These are phyloP conservation scores for Cladosporium sp. DNA, from an alignment of 2,329 filamentous ascomycete genomes.

Conservation along the genomic window DNA sequence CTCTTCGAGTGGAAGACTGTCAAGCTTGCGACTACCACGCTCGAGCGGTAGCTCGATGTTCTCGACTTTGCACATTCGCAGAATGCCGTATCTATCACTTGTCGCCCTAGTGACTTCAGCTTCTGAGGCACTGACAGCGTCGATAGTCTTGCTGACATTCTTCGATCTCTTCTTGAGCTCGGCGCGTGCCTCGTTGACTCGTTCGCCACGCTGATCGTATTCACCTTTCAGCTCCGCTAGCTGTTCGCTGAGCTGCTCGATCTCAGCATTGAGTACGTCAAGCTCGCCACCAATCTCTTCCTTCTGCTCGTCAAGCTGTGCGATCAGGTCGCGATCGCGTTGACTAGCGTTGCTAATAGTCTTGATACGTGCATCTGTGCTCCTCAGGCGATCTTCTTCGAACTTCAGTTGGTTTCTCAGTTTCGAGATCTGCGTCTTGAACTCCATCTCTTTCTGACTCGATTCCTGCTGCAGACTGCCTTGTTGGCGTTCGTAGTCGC, in stretches of 20 bases:
- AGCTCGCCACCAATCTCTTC: constrained; percentile 72
- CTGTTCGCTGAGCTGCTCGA: constrained; percentile 73
- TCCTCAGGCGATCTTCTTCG: constrained; percentile 71
- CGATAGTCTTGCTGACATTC: constrained; percentile 74
- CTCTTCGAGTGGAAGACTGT: constrained; percentile 85
- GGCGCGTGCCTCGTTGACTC: constrained; percentile 73
- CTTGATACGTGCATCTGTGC: constrained; percentile 69
- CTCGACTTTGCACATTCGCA: constrained; percentile 89
- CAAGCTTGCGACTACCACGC: constrained; percentile 69
- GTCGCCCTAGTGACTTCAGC: constrained; percentile 83
- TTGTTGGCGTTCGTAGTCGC: constrained; percentile 91
- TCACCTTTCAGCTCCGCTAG: constrained; percentile 69
- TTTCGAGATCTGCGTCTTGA: constrained; percentile 72
- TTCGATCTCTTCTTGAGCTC: constrained; percentile 83
- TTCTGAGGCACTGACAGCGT: constrained; percentile 77
- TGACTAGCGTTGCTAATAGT: constrained; percentile 67
- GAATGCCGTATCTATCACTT: constrained; percentile 77
- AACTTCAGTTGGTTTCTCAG: constrained; percentile 64
- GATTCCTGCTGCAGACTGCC: constrained; percentile 90
- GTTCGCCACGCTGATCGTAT: constrained; percentile 69
- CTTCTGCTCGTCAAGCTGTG: constrained; percentile 71
- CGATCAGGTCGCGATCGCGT: constrained; percentile 69
- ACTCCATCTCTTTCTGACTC: constrained; percentile 81
- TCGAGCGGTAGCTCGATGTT: constrained; percentile 83
- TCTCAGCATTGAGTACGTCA: constrained; percentile 71